Evolutionary conservation across 495 filamentous ascomycete species (phyloP).

Genomic region (Penicillium bialowiezense): DNA sequence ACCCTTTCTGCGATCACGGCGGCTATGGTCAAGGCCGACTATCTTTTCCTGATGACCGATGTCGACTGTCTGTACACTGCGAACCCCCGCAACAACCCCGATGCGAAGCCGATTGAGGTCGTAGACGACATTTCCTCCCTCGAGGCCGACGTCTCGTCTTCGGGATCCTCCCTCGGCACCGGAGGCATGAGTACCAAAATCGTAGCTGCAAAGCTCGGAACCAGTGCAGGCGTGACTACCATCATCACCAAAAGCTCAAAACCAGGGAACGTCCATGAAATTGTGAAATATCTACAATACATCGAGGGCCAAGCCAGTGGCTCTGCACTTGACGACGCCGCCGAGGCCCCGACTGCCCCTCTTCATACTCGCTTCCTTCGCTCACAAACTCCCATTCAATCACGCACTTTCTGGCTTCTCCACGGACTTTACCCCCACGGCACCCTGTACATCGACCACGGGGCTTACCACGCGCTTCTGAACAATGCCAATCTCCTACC

Average conservation of each 20-base stretch:
- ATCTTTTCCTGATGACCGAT: conserved; percentile 98
- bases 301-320: conserved; percentile 28
- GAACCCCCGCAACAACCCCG: conserved; percentile 80
- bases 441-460: conserved; percentile 85
- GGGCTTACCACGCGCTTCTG: conserved; percentile 73
- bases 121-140: conserved; percentile 84
- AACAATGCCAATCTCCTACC: conserved; percentile 88
- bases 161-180: conserved; percentile 87
- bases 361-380: conserved; percentile 93
- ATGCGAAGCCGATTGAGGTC: conserved; percentile 86
- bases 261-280: conserved; percentile 86
- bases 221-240: conserved; percentile 91
- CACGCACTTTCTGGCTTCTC: conserved; percentile 94
- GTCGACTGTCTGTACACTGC: conserved; percentile 97
- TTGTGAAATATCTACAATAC: conserved; percentile 76
- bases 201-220: conserved; percentile 88
- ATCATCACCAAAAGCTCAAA: conserved; percentile 89
- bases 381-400: conserved; percentile 79
- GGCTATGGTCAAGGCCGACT: conserved; percentile 95
- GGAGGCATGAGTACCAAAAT: conserved; percentile 99
- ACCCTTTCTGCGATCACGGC: conserved; percentile 95
- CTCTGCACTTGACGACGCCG: conserved; percentile 18
- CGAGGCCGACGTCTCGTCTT: conserved; percentile 87
- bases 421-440: conserved; percentile 92
- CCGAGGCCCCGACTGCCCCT: conserved; percentile 40